These are phyloP conservation scores for Kwoniella sp. DNA, from an alignment of 768 basidiomycete genomes.

Conservation along the genomic window DNA sequence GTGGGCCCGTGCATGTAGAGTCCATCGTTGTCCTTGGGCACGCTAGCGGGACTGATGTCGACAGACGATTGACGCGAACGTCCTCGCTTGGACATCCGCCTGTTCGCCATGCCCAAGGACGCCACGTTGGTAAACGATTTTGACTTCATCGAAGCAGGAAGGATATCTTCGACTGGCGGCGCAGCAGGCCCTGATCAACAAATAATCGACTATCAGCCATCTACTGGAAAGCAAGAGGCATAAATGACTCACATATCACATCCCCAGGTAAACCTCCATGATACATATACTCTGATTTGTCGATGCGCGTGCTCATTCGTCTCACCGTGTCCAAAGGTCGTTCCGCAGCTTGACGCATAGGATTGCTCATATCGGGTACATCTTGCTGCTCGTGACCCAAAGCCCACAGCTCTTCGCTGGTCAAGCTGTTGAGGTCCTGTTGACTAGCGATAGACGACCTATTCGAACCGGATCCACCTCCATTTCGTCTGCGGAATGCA, in stretches of 20 bases:
- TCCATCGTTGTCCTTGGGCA: slow-evolving; percentile 12
- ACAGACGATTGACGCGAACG: slow-evolving; percentile 25
- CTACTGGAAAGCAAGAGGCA: not conserved
- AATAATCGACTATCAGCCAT: not conserved
- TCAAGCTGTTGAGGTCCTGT: slow-evolving; percentile 37
- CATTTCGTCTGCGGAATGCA: slow-evolving; percentile 35
- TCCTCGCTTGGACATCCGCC: slow-evolving; percentile 14
- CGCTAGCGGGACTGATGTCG: slow-evolving; percentile 5
- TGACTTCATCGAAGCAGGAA: slow-evolving; percentile 20
- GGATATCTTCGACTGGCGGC: slow-evolving; percentile 30
- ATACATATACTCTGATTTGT: slow-evolving; percentile 11
- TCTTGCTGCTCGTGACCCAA: slow-evolving; percentile 31
- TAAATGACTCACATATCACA: slow-evolving; percentile 43
- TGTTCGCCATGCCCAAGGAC: slow-evolving; percentile 23
- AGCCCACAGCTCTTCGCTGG: slow-evolving; percentile 45
- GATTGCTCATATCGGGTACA: slow-evolving; percentile 52
- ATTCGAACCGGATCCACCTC: slow-evolving; percentile 30
- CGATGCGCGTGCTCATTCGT: slow-evolving; percentile 39
- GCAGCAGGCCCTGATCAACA: slow-evolving; percentile 41
- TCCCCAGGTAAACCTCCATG: slow-evolving; percentile 37
- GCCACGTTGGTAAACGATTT: slow-evolving; percentile 40
- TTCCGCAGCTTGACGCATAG: slow-evolving; percentile 43
- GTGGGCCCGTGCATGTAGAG: slow-evolving; percentile 19
- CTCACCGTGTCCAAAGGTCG: slow-evolving; percentile 52
- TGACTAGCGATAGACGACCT: slow-evolving; percentile 34